Evolutionary conservation across 2,329 filamentous ascomycete genomes (phyloP), one percentile per base, ranked within the genome.

Genomic region (Alternaria conjuncta): DNA sequence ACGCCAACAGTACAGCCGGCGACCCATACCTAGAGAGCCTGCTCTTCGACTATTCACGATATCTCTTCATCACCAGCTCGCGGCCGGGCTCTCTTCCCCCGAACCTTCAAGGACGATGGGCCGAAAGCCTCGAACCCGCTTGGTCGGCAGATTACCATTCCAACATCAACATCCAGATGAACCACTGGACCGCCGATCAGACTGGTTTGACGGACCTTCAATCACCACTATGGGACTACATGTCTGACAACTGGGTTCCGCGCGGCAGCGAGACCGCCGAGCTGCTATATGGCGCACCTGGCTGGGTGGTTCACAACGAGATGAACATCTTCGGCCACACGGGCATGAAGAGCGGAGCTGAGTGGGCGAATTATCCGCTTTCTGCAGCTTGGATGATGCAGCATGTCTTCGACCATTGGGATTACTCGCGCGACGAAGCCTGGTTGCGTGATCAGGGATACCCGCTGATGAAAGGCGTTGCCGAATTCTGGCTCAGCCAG

Each of bases 101-200:
- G 0, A 89, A 88, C 60, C 79, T 89, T 0, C 86, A 87, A 70
- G 87, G 87, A 0, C 80, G 82, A 18, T 89, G 87, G 87, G 83
- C 82, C 5, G 82, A 85, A 47, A 73, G 79, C 0, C 71, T 85
- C 3, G 67, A 68, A 0, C 78, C 82, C 5, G 81, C 83, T 0
- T 87, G 87, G 87, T 81, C 82, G 12, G 83, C 80, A 3, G 86
- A 89, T 67, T 89, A 88, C 60, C 86, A 88, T 56, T 80, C 83
- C 43, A 86, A 89, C 64, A 88, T 89, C 69, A 89, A 89, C 60
- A 60, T 88, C 0, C 85, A 89, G 66, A 89, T 88, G 87, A 89
- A 88, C 62, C 83, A 88, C 67, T 89, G 87, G 87, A 70, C 78
- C 2, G 82, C 83, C 3, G 85, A 87, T 32, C 82, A 86, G 56